A percentile compares a stretch with the other conserved stretches of the same genome.
Conservation (phyloP, 768 basidiomycete species). For the Russula olivacea region DNA sequence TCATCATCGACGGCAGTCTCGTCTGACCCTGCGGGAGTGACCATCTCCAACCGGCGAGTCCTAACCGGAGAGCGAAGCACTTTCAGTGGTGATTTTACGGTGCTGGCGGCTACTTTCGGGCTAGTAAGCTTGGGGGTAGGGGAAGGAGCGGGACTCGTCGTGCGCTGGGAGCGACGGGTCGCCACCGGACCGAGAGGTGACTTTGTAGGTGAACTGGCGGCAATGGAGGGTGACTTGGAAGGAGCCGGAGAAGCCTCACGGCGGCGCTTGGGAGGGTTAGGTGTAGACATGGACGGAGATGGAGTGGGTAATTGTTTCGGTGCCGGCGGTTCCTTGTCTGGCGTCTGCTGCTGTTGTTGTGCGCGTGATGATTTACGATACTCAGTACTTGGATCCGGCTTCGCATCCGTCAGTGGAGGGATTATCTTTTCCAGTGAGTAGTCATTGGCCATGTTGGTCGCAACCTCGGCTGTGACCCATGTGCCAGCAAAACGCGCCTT, state of each 20-base stretch:
- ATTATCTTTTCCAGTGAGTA: constrained; percentile 63
- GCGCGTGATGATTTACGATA: constrained; percentile 68
- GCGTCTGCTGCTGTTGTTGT: constrained; percentile 31
- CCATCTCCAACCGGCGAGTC: constrained; percentile 34
- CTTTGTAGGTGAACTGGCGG: constrained; percentile 23
- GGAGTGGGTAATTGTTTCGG: constrained; percentile 33
- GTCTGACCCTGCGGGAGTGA: constrained; percentile 52
- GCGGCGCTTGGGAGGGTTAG: constrained; percentile 33
- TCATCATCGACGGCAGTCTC: constrained; percentile 62
- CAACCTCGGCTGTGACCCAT: constrained; percentile 69
- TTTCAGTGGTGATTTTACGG: constrained; percentile 34
- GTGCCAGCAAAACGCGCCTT: constrained; percentile 81
- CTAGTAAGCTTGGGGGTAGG: constrained; percentile 38
- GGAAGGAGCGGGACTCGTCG: constrained; percentile 36
- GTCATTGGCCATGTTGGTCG: constrained; percentile 57
- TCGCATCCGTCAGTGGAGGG: constrained; percentile 58
- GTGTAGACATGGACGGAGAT: constrained; percentile 35
- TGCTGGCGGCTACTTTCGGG: constrained; percentile 27
- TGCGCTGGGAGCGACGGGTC: constrained; percentile 40
- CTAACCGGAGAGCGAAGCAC: constrained; percentile 34
- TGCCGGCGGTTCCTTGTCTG: constrained; percentile 20
- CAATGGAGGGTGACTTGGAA: constrained; percentile 35
- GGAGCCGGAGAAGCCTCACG: constrained; percentile 66
- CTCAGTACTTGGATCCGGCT: constrained; percentile 68
- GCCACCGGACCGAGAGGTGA: constrained; percentile 26